Conservation (phyloP, 2,329 filamentous ascomycete species). For the Venturia nashicola region DNA sequence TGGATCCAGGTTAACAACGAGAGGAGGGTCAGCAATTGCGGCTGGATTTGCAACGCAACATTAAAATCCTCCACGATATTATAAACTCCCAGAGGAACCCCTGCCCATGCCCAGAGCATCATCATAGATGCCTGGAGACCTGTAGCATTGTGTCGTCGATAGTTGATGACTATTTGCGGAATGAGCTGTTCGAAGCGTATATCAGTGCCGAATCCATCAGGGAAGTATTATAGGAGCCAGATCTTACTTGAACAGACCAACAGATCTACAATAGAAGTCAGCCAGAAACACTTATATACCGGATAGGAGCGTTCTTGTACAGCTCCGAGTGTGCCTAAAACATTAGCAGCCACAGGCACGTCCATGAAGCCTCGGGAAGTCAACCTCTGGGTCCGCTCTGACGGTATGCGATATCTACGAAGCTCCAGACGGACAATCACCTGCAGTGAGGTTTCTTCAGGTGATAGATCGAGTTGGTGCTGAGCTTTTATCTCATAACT, state of each 20-base stretch:
- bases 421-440: background rate
- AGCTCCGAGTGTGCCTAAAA: conserved; percentile 47
- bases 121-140: conserved; percentile 60
- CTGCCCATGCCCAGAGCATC: conserved; percentile 58
- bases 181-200: conserved; percentile 38
- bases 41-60: conserved; percentile 41
- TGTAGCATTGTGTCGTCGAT: conserved; percentile 50
- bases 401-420: background rate
- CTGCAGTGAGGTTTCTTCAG: background rate
- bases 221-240: background rate
- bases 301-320: conserved; percentile 19
- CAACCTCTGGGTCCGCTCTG: background rate
- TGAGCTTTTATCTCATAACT: too few relatives aligned
- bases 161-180: conserved; percentile 58
- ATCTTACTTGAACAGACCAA: conserved; percentile 50
- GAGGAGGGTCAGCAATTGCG: conserved; percentile 41
- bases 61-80: conserved; percentile 44
- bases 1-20: conserved; percentile 43
- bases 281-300: background rate
- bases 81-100: conserved; percentile 53
- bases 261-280: conserved; percentile 30
- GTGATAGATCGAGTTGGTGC: background rate
- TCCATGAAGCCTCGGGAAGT: conserved; percentile 31
- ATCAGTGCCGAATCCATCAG: background rate
- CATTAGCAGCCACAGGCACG: conserved; percentile 42